Evolutionary conservation across 2,329 filamentous ascomycete genomes (phyloP).

Genomic region (Colletotrichum destructivum): DNA sequence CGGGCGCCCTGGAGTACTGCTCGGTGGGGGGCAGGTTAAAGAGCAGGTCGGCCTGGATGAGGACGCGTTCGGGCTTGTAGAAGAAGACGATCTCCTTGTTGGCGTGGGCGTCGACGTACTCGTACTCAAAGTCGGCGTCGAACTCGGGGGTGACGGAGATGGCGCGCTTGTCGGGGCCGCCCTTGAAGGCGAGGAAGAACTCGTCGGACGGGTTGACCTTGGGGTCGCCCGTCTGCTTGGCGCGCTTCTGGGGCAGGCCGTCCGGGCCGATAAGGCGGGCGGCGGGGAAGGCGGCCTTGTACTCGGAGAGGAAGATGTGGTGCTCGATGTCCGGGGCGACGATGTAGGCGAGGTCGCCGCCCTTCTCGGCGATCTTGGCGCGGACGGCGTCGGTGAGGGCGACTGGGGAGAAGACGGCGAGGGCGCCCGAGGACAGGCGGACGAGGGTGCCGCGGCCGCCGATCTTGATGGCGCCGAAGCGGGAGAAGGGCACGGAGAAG

Average conservation of each 20-base stretch:
- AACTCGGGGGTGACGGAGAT: slow-evolving; percentile 81
- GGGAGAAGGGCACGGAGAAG: slow-evolving; percentile 86
- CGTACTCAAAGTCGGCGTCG: slow-evolving; percentile 86
- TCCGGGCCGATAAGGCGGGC: slow-evolving; percentile 88
- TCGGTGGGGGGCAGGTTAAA: slow-evolving; percentile 93
- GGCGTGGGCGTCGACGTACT: slow-evolving; percentile 83
- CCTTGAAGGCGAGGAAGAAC: slow-evolving; percentile 79
- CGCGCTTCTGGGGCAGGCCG: slow-evolving; percentile 87
- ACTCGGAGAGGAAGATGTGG: slow-evolving; percentile 92
- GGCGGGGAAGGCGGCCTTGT: slow-evolving; percentile 83
- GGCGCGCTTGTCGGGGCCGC: slow-evolving; percentile 63
- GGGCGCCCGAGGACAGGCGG: slow-evolving; percentile 77
- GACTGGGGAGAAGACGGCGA: slow-evolving; percentile 94
- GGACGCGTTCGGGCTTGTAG: slow-evolving; percentile 82
- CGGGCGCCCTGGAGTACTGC: slow-evolving; percentile 79
- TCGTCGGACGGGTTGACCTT: slow-evolving; percentile 59
- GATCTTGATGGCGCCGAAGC: slow-evolving; percentile 84
- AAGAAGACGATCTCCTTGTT: slow-evolving; percentile 93
- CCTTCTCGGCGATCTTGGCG: slow-evolving; percentile 73
- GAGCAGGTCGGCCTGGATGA: slow-evolving; percentile 91
- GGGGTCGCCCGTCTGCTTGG: slow-evolving; percentile 68
- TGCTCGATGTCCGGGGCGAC: slow-evolving; percentile 92
- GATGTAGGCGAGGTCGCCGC: slow-evolving; percentile 84
- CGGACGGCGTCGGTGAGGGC: slow-evolving; percentile 84
- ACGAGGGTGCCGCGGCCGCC: slow-evolving; percentile 88